Conservation (phyloP, 2,329 filamentous ascomycete species). For the Aphanocladium album region DNA sequence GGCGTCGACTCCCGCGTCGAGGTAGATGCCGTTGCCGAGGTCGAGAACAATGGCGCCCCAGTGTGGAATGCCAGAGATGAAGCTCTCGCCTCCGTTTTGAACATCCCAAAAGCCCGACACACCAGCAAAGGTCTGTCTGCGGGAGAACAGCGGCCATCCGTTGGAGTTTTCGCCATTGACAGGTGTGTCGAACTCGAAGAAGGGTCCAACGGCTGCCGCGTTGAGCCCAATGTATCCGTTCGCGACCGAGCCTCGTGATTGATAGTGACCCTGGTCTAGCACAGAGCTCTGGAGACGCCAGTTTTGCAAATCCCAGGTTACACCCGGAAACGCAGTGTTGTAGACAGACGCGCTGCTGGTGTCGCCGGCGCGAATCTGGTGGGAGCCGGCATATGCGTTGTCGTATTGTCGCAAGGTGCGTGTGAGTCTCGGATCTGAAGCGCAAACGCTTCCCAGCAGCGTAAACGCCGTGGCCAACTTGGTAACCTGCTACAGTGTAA, state of each 20-base stretch:
- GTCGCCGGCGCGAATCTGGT: background rate
- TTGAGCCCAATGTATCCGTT: conserved; percentile 27
- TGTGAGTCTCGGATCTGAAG: background rate
- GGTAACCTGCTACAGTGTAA: background rate
- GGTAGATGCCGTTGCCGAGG: conserved; percentile 44
- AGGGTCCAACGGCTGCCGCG: conserved; percentile 23
- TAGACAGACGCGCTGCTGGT: conserved; percentile 9
- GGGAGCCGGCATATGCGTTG: background rate
- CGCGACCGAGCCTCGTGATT: conserved; percentile 24
- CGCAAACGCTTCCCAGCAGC: background rate
- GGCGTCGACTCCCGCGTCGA: conserved; percentile 57
- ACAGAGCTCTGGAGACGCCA: conserved; percentile 22
- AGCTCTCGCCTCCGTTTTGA: conserved; percentile 56
- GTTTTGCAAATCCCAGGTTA: conserved; percentile 24
- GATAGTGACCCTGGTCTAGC: conserved; percentile 23
- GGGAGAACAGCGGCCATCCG: conserved; percentile 63
- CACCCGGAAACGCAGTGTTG: conserved; percentile 22
- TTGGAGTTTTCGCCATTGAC: conserved; percentile 36
- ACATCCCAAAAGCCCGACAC: conserved; percentile 64
- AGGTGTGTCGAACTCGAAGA: conserved; percentile 22
- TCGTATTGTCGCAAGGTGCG: background rate
- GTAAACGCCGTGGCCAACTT: background rate
- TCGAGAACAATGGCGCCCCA: conserved; percentile 43
- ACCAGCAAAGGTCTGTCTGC: conserved; percentile 61
- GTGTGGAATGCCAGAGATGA: conserved; percentile 67